Base-by-base conservation (phyloP, 176 grass and related monocot genomes). In the Poa annua region DNA sequence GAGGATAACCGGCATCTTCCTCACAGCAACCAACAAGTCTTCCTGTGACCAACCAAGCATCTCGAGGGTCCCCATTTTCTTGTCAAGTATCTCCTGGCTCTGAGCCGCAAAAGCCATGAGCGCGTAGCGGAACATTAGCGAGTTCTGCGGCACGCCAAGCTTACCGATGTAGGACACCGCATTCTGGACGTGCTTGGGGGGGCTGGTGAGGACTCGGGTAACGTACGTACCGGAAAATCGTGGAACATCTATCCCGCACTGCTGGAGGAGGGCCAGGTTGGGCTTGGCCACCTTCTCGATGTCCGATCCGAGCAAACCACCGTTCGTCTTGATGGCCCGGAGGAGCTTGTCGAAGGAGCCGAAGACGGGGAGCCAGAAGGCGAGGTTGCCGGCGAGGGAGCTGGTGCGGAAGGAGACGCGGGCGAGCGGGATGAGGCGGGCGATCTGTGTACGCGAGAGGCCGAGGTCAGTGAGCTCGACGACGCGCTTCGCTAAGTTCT, bases 201-300 rank as follows among this genome's bases (percentile, higher is more conserved):
- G 6, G 5, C 4, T 22, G 3, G n/a, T 44, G 67, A 71, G 67
- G 11, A 71, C 38, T 9, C 67, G 67, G 38, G 10, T 7, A 3
- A 71, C 11, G n/a, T 42, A 45, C 0, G 38, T 42, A 3, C 64
- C 33, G 33, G 64, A 19, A 36, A 8, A 66, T 20, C 14, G 33
- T 33, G 33, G 21, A 22, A 42, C 39, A 45, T 21, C 39, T 71
- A 71, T 45, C 39, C 67, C 67, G n/a, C 67, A 44, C 41, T 71
- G n/a, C 67, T 71, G 39, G 11, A 71, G n/a, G 67, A 71, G 67
- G 19, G 64, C 64, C 64, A 66, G 64, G 33, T 66, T 66, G 33
- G 64, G 64, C 29, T 36, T 66, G 64, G 64, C 64, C 14, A 66
- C 33, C 64, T 66, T 38, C 7, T 66, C 64, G 33, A 66, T 2